These are phyloP conservation scores for Zygoascus bituminiphila DNA, from an alignment of 805 yeast species.

Conservation along the genomic window DNA sequence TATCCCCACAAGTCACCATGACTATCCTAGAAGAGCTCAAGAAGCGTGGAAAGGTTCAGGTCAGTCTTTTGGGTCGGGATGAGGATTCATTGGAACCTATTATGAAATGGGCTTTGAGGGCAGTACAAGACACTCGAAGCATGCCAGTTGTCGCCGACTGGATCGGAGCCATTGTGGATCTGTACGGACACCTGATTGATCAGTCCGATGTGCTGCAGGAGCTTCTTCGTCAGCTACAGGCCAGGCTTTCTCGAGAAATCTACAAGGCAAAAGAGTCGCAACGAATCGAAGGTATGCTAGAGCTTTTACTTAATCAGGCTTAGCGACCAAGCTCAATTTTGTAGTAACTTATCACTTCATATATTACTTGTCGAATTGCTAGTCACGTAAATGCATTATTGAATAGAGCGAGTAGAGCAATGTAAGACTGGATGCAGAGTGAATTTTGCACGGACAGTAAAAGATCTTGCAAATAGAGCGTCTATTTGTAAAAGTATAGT, in stretches of 20 bases:
- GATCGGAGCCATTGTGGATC: conserved; percentile 56
- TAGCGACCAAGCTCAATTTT: too few relatives aligned
- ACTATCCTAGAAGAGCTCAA: conserved; percentile 82
- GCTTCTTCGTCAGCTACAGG: conserved; percentile 48
- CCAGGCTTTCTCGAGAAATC: conserved; percentile 57
- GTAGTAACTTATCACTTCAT: too few relatives aligned
- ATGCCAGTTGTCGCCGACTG: conserved; percentile 58
- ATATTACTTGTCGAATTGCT: too few relatives aligned
- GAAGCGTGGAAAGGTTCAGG: conserved; percentile 78
- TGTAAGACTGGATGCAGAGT: too few relatives aligned
- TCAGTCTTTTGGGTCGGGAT: conserved; percentile 74
- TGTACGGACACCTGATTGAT: conserved; percentile 69
- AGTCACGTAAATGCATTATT: too few relatives aligned
- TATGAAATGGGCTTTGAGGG: conserved; percentile 70
- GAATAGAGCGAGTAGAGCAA: too few relatives aligned
- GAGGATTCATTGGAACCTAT: conserved; percentile 81
- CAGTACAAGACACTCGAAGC: conserved; percentile 72
- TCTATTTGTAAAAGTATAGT: too few relatives aligned
- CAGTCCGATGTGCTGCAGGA: conserved; percentile 72
- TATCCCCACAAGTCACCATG: conserved; percentile 69
- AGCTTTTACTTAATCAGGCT: conserved; percentile 40
- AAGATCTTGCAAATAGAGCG: too few relatives aligned
- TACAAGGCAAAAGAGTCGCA: conserved; percentile 79
- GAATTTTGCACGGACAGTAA: too few relatives aligned
- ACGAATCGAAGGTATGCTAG: conserved; percentile 88